phyloP scores from a whole-genome alignment of 1,139 yeast species.

The Saccharomycopsis hybrid region DNA sequence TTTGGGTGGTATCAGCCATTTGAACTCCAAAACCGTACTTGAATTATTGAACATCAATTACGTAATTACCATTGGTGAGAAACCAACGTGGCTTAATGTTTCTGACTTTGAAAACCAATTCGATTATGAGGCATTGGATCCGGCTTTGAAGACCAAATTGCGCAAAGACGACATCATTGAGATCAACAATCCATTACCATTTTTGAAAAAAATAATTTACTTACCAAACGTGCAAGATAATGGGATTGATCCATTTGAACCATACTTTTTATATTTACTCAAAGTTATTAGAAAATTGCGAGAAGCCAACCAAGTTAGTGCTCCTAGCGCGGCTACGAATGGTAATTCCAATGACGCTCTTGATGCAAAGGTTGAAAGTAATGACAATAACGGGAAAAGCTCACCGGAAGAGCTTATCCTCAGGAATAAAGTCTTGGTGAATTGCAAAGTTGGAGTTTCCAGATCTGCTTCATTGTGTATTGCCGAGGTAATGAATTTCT shows the following conservation, averaged over 20 bases:
- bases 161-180: constrained; percentile 26
- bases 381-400: not conserved
- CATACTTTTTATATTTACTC: constrained; percentile 18
- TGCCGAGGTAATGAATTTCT: constrained; percentile 79
- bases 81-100: constrained; percentile 47
- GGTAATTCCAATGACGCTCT: not conserved
- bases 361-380: not conserved
- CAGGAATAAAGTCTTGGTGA: constrained; percentile 41
- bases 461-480: constrained; percentile 86
- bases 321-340: not conserved
- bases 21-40: constrained; percentile 62
- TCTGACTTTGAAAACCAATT: constrained; percentile 24
- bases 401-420: not conserved
- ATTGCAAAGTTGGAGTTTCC: constrained; percentile 89
- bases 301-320: constrained; percentile 2
- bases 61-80: constrained; percentile 84
- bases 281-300: constrained; percentile 15
- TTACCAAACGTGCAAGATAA: constrained; percentile 41
- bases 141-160: constrained; percentile 3
- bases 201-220: constrained; percentile 35
- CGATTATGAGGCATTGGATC: constrained; percentile 10
- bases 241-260: constrained; percentile 41
- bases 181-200: constrained; percentile 30
- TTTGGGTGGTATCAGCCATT: constrained; percentile 80
- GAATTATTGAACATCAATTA: constrained; percentile 63